phyloP scores from a whole-genome alignment of 2,329 filamentous ascomycete genomes.

The Diplodia seriata region DNA sequence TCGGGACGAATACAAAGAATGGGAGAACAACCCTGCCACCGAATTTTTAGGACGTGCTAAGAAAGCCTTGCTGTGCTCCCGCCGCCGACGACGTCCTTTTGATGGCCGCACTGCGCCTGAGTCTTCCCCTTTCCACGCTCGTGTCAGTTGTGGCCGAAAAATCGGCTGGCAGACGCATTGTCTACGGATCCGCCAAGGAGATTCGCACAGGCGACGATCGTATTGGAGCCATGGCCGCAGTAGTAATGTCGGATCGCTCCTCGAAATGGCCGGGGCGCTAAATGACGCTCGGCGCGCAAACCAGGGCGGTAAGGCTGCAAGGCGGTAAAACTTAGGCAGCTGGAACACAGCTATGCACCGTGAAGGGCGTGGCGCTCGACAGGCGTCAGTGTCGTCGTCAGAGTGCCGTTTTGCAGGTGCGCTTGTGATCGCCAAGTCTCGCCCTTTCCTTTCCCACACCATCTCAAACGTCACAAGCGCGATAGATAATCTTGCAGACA shows the following conservation, averaged over 20 bases:
- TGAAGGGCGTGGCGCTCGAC: conserved; percentile 1
- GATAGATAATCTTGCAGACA: conserved; percentile 22
- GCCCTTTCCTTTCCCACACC: conserved; percentile 5
- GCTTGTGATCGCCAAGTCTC: conserved; percentile 14
- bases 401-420: conserved; percentile 16
- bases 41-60: conserved; percentile 16
- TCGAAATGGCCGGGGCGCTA: conserved; percentile 8
- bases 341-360: background rate
- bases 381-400: conserved; percentile 6
- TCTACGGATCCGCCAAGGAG: conserved; percentile 17
- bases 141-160: background rate
- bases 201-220: conserved; percentile 28
- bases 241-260: conserved; percentile 28
- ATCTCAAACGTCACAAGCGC: conserved; percentile 4
- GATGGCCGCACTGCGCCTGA: conserved; percentile 4
- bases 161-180: background rate
- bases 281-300: conserved; percentile 16
- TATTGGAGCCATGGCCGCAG: conserved; percentile 27
- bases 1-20: conserved; percentile 34
- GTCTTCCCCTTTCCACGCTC: conserved; percentile 22
- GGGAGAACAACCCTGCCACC: conserved; percentile 27
- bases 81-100: background rate
- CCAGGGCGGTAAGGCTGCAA: conserved; percentile 11
- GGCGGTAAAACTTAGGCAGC: conserved; percentile 17
- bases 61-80: conserved; percentile 23